Conservation (phyloP, 345 rosid genomes). For the Linum usitatissimum region DNA sequence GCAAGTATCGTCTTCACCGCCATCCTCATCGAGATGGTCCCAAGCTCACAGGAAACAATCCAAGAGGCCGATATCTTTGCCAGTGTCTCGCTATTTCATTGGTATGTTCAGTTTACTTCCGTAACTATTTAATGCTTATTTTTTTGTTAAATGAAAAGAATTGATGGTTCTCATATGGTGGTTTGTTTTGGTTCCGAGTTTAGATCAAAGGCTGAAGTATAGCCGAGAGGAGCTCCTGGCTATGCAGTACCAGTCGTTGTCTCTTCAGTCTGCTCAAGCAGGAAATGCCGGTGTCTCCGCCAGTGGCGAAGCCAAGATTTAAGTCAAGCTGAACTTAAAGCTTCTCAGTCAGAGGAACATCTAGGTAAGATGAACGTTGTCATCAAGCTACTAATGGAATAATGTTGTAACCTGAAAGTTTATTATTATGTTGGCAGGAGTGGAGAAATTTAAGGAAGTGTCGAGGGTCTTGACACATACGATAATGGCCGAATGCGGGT, state of each 20-base stretch:
- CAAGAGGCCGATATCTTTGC: constrained; percentile 20
- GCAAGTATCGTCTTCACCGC: constrained; percentile 5
- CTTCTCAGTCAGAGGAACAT: constrained; percentile 27
- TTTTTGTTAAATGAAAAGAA: background rate
- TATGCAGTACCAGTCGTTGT: constrained; percentile 34
- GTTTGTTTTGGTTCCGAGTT: background rate
- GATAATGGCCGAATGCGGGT: constrained; percentile 39
- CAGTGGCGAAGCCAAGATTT: constrained; percentile 12
- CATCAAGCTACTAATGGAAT: too few species aligned
- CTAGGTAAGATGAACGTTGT: constrained; percentile 25
- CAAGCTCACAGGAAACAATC: constrained; percentile 13
- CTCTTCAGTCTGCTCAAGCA: constrained; percentile 14
- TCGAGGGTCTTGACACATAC: constrained; percentile 44
- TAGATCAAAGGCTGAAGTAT: constrained; percentile 81
- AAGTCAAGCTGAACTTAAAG: constrained; percentile 53
- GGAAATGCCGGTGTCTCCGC: background rate
- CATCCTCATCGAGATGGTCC: constrained; percentile 12
- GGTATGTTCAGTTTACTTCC: constrained; percentile 3
- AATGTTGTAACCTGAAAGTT: too few species aligned
- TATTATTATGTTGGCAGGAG: constrained; percentile 22
- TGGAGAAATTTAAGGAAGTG: constrained; percentile 34
- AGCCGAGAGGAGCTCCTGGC: constrained; percentile 49
- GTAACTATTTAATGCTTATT: background rate
- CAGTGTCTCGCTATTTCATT: constrained; percentile 10
- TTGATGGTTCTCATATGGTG: too few species aligned